Evolutionary conservation across 2,329 filamentous ascomycete genomes (phyloP), one percentile per base, ranked within the genome.

Genomic region (Arachnopeziza araneosa): DNA sequence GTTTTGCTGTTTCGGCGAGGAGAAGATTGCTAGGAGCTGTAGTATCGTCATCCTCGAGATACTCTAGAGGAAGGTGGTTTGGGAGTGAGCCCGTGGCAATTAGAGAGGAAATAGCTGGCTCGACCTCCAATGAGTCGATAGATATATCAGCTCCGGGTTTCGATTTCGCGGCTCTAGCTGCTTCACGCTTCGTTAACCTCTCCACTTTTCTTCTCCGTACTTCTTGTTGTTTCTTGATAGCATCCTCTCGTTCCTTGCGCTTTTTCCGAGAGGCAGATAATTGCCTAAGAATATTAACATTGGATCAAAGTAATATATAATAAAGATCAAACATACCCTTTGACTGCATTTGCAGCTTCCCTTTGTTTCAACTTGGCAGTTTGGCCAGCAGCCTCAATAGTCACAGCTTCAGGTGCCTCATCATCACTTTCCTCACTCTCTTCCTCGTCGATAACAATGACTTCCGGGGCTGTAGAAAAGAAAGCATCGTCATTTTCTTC

Each of bases 341-440:
- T 67, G 10, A 68, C 58, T 22, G 66, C 69, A 48, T 64, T 70
- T n/a, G 64, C 62, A n/a, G 67, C 64, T n/a, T 68, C 65, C 12
- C 58, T 63, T 50, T 64, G 61, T 52, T 64, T 67, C 23, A 30
- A 57, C 44, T 63, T 65, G 22, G 63, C 59, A 24, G 55, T 59
- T 24, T 68, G 53, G 17, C 60, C 59, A 30, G 70, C 69, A 26
- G 67, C 64, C 54, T 70, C 58, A 9, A 59, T 63, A 17, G 63
- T 66, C 50, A 71, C 64, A 23, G 65, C 68, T 56, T 72, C 69
- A 50, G 70, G 70, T 12, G 69, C 69, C 60, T 71, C 70, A 55
- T 72, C 67, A 24, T 71, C 63, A 24, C 5, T 61, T 24, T 69
- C 66, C 23, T 67, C 66, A 32, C 64, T 70, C 14, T 55, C 63